phyloP scores from a whole-genome alignment of 2,329 filamentous ascomycete genomes.

The Fusarium aywerte region DNA sequence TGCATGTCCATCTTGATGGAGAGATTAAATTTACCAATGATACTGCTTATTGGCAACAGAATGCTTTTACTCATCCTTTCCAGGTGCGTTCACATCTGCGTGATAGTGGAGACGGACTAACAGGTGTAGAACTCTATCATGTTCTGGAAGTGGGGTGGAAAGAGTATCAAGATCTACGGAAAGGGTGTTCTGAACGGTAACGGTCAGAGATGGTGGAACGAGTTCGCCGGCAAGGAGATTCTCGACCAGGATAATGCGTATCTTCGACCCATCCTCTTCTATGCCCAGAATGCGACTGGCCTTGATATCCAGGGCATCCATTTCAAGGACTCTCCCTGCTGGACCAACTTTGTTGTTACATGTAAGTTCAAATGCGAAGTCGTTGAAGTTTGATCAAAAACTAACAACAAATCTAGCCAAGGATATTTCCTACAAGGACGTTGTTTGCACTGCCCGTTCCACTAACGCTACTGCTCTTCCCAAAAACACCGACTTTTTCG shows the following conservation, averaged over 20 bases:
- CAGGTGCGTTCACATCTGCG: slow-evolving; percentile 33
- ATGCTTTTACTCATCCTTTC: slow-evolving; percentile 56
- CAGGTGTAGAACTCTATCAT: slow-evolving; percentile 59
- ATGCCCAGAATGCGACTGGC: slow-evolving; percentile 70
- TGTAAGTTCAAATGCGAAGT: slow-evolving; percentile 62
- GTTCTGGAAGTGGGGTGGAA: slow-evolving; percentile 73
- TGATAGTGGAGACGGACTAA: not conserved
- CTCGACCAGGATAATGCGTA: slow-evolving; percentile 65
- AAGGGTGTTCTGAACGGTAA: slow-evolving; percentile 53
- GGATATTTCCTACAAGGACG: slow-evolving; percentile 38
- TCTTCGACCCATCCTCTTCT: slow-evolving; percentile 68
- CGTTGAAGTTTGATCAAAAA: slow-evolving; percentile 47
- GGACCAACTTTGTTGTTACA: slow-evolving; percentile 71
- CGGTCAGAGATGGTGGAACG: slow-evolving; percentile 40
- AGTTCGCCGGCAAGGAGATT: slow-evolving; percentile 48
- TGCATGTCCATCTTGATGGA: slow-evolving; percentile 68
- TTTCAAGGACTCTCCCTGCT: slow-evolving; percentile 70
- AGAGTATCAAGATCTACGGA: slow-evolving; percentile 69
- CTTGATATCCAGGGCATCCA: slow-evolving; percentile 67
- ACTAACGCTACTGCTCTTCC: slow-evolving; percentile 50
- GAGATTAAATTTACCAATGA: slow-evolving; percentile 62
- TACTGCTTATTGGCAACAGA: slow-evolving; percentile 56
- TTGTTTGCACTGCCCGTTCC: slow-evolving; percentile 41
- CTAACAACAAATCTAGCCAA: slow-evolving; percentile 23
- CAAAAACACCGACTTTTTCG: slow-evolving; percentile 72